These are phyloP conservation scores for Kodamaea fukazawae DNA, from an alignment of 805 yeast species.

Conservation along the genomic window DNA sequence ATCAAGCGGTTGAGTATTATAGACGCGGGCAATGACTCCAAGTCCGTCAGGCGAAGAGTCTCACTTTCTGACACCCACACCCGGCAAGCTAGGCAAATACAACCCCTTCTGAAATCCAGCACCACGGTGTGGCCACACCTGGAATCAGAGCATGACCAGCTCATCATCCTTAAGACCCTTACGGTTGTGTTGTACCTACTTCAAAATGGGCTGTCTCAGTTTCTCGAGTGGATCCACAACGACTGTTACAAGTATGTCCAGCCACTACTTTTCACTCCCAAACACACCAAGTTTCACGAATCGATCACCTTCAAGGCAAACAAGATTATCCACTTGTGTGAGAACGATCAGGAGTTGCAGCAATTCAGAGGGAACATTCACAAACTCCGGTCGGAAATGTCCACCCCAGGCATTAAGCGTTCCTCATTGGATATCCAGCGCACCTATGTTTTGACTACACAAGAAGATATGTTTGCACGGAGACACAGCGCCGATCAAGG, in stretches of 20 bases:
- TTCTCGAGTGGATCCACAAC: constrained; percentile 43
- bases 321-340: constrained; percentile 29
- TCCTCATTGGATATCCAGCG: constrained; percentile 6
- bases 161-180: constrained; percentile 43
- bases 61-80: constrained; percentile 2
- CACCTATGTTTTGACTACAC: constrained; percentile 19
- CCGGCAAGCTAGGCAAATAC: neutral
- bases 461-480: neutral
- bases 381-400: constrained; percentile 40
- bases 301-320: constrained; percentile 39
- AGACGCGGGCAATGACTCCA: constrained; percentile 17
- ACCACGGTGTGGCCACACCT: constrained; percentile 1
- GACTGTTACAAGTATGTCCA: constrained; percentile 13
- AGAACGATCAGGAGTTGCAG: constrained; percentile 31
- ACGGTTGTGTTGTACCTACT: constrained; percentile 51
- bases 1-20: constrained; percentile 42
- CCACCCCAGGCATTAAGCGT: constrained; percentile 33
- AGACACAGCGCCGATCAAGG: no score
- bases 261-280: constrained; percentile 17
- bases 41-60: neutral
- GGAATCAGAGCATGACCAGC: neutral
- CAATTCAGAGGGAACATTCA: constrained; percentile 43
- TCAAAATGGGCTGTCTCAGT: constrained; percentile 53
- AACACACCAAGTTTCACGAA: constrained; percentile 17
- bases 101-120: constrained; percentile 5